A percentile compares a stretch with the other conserved stretches of the same genome.
phyloP scores from a whole-genome alignment of 768 basidiomycete genomes.

The Cubamyces sp. region DNA sequence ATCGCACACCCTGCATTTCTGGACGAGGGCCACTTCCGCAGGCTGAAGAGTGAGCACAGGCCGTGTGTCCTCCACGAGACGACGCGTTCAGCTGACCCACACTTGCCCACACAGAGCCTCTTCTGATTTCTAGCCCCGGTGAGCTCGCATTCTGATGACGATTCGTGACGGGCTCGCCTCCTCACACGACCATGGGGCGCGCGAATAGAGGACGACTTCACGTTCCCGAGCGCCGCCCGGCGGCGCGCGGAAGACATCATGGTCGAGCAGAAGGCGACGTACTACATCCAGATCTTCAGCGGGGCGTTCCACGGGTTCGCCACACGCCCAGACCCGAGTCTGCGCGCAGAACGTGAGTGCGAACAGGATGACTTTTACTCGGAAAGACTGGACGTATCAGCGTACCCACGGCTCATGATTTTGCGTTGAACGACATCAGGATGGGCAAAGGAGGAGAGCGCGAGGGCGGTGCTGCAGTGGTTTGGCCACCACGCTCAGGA shows the following conservation, averaged over 20 bases:
- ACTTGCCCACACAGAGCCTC: slow-evolving; percentile 43
- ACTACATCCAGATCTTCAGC: slow-evolving; percentile 62
- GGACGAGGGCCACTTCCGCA: slow-evolving; percentile 50
- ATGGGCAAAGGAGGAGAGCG: slow-evolving; percentile 32
- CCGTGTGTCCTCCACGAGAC: too few relatives aligned
- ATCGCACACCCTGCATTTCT: slow-evolving; percentile 60
- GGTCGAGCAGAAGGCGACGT: slow-evolving; percentile 50
- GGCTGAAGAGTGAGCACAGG: slow-evolving; percentile 47
- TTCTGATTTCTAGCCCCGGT: slow-evolving; percentile 62
- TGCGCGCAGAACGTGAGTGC: slow-evolving; percentile 23
- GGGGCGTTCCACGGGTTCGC: slow-evolving; percentile 45
- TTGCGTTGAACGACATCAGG: slow-evolving; percentile 6
- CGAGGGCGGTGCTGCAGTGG: slow-evolving; percentile 25
- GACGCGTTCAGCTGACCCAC: neutral
- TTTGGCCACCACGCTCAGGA: slow-evolving; percentile 17
- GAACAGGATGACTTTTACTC: neutral
- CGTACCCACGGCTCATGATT: neutral
- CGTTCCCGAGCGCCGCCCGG: slow-evolving; percentile 56
- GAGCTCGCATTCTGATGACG: neutral
- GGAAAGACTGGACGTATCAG: too few relatives aligned
- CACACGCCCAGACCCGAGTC: slow-evolving; percentile 35
- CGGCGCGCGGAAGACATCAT: slow-evolving; percentile 61
- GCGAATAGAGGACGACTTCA: slow-evolving; percentile 50
- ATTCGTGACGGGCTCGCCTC: too few relatives aligned
- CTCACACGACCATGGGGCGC: too few relatives aligned